Base-by-base conservation (phyloP, 2,329 filamentous ascomycete species). In the Colletotrichum sp. region DNA sequence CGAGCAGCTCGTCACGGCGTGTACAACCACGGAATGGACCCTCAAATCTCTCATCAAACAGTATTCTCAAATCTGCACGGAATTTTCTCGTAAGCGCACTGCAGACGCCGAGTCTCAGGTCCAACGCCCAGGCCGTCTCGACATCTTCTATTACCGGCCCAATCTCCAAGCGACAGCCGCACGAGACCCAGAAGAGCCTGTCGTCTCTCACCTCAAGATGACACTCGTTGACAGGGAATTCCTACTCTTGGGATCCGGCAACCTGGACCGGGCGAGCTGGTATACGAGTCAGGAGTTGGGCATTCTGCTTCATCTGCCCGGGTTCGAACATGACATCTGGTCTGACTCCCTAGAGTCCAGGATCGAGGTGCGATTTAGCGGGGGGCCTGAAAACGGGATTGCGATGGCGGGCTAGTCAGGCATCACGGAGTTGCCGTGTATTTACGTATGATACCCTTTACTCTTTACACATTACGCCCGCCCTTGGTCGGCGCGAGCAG, bases 201-300 rank as follows among this genome's bases (percentile, higher is more conserved):
- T 94, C 4, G 92, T 95, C 69, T 93, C 92, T 6, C 95, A 98
- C 84, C 86, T 96, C 73, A 98, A 98, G 83, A 89, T 96, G 81
- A 93, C 92, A 1, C 88, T 96, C 70, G 90, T 96, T 4, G 95
- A 98, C 82, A 88, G 88, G 2, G 87, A 92, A 76, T 91, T 92
- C 24, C 87, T 93, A 2, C 88, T 97, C 1, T 85, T 97, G 4
- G 95, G 95, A 0, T 96, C 94, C 22, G 95, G 95, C 2, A 98
- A 98, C 82, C 92, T 96, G 89, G 95, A 98, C 84, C 90, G 95
- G 2, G 95, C 95, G 9, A 96, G 94, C 81, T 97, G 94, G 94
- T 96, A 92, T 84, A 97, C 95, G 7, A 96, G 94, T 82, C 95
- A 97, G 84, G 95, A 98, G 84, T 86, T 97, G 26, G 95, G 95